These are phyloP conservation scores for Harringtonia lauricola DNA, from an alignment of 2,329 filamentous ascomycete genomes.

Conservation along the genomic window DNA sequence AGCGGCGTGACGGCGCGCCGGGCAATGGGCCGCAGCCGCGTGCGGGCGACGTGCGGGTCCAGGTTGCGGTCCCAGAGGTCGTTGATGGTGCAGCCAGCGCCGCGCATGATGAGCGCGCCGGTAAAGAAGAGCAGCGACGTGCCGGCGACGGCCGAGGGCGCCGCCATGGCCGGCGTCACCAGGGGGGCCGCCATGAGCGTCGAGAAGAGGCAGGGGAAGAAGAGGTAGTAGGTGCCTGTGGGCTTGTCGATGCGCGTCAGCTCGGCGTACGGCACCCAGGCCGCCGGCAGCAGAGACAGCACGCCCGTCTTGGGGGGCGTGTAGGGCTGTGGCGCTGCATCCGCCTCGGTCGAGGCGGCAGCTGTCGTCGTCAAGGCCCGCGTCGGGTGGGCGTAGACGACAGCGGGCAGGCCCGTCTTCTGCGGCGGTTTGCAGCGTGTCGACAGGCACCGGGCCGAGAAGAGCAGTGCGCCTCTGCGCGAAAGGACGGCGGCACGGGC, in stretches of 20 bases:
- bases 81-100: conserved; percentile 81
- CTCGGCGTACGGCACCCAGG: conserved; percentile 72
- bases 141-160: conserved; percentile 49
- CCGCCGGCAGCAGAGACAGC: conserved; percentile 55
- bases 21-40: conserved; percentile 68
- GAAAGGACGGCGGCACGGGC: too few species aligned
- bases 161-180: conserved; percentile 41
- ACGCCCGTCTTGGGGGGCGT: conserved; percentile 60
- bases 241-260: conserved; percentile 74
- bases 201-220: conserved; percentile 76
- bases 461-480: too few species aligned
- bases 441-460: too few species aligned
- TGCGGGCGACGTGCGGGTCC: conserved; percentile 68
- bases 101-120: conserved; percentile 75
- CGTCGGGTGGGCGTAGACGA: too few species aligned
- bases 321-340: conserved; percentile 34
- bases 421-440: too few species aligned
- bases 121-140: conserved; percentile 61
- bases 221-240: conserved; percentile 73
- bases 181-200: conserved; percentile 70
- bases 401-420: too few species aligned
- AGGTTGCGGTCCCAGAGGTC: conserved; percentile 85
- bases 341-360: not conserved
- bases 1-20: conserved; percentile 64
- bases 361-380: not conserved